Evolutionary conservation across 129 eudicot species (phyloP), one percentile per base, ranked within the genome.

Genomic region (Dittrichia graveolens): DNA sequence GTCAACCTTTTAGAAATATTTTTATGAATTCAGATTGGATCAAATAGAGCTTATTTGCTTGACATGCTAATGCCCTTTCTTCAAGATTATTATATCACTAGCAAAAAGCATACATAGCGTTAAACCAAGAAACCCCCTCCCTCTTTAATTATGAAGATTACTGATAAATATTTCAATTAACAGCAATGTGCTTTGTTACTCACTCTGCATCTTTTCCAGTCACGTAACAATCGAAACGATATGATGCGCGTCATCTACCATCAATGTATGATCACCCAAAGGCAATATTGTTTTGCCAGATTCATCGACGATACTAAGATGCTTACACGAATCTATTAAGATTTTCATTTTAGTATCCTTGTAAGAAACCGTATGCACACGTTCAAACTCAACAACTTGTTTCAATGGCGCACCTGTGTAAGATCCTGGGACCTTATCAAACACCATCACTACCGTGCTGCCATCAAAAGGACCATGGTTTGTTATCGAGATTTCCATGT

Each of bases 381-480:
- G 83, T 67, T 88, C 88, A 74, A 89, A 87, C 18, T 93, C 96
- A 24, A 93, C 81, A 7, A 95, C 77, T 74, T 94, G 97, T 74
- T 73, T 88, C 61, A 72, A 15, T 0, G 96, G 99, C 38, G 91
- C 95, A 15, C 93, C 95, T 54, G 62, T 31, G 34, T 76, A 41
- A 56, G 38, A 11, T 0, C 68, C 78, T 0, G 82, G 69, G 34
- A 60, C 73, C 49, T 75, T 71, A 0, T 88, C 82, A 76, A 80
- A 91, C 57, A 95, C 11, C 85, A 95, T 80, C 69, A 95, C 84
- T 6, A 83, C 90, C 8, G 79, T 81, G 46, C 83, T 76, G 37
- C 99, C 99, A 71, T 83, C 88, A 61, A 75, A 75, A 3, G 82
- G 87, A 4, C 99, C 97, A 15, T 52, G 47, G 65, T 95, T 95